phyloP scores from a whole-genome alignment of 1,284 basidiomycete species.

The Lignosus rhinocerotis region DNA sequence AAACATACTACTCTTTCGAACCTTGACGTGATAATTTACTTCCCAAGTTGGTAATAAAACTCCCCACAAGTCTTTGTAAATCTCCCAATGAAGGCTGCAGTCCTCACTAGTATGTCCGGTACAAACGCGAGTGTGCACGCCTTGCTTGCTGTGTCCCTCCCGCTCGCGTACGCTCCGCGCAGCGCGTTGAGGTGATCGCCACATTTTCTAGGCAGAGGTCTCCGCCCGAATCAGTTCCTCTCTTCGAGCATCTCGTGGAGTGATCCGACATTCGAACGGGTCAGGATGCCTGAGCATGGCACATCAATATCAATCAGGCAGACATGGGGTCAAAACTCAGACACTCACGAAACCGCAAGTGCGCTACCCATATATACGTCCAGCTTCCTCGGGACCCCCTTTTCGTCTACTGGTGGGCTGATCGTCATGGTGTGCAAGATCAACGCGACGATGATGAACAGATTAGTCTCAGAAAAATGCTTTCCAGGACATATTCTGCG shows the following conservation, averaged over 20 bases:
- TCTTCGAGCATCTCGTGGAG: not conserved
- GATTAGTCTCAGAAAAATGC: slow-evolving; percentile 4
- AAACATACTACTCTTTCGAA: too few relatives aligned
- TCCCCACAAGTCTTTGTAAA: too few relatives aligned
- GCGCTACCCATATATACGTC: not conserved
- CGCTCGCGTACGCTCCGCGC: too few relatives aligned
- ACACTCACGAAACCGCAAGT: slow-evolving; percentile 2
- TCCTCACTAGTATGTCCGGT: too few relatives aligned
- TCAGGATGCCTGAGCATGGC: not conserved
- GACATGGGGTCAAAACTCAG: not conserved
- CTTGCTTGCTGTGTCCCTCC: too few relatives aligned
- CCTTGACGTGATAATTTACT: too few relatives aligned
- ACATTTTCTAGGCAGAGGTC: not conserved
- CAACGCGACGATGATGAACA: slow-evolving; percentile 14
- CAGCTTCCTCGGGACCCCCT: not conserved
- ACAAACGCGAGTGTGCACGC: too few relatives aligned
- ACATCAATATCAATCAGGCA: not conserved
- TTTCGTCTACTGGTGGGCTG: not conserved
- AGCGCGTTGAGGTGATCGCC: too few relatives aligned
- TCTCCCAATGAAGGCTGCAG: too few relatives aligned
- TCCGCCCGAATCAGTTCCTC: not conserved
- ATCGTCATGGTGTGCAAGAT: slow-evolving; percentile 12
- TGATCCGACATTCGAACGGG: not conserved
- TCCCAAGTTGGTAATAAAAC: too few relatives aligned
- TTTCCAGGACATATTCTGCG: slow-evolving; percentile 18